phyloP scores from a whole-genome alignment of 805 yeast species.

The Barnettozyma salicaria region DNA sequence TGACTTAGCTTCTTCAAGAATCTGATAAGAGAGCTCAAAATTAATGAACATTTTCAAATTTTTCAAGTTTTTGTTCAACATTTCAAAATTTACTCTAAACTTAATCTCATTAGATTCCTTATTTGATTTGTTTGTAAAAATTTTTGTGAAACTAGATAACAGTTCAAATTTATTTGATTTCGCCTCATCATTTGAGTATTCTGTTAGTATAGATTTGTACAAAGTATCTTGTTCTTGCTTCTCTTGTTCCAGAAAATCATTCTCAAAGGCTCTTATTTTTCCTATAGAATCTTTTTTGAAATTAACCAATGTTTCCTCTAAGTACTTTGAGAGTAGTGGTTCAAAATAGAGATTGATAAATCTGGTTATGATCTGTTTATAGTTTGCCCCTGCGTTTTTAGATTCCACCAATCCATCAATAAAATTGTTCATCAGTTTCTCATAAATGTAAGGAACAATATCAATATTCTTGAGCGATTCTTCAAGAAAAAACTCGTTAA shows the following conservation, averaged over 20 bases:
- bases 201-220: conserved; percentile 35
- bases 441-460: conserved; percentile 30
- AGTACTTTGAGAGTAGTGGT: conserved; percentile 29
- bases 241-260: conserved; percentile 26
- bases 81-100: conserved; percentile 74
- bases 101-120: conserved; percentile 37
- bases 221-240: conserved; percentile 37
- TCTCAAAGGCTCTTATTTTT: conserved; percentile 25
- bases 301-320: conserved; percentile 27
- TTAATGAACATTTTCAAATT: conserved; percentile 73
- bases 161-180: conserved; percentile 45
- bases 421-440: conserved; percentile 23
- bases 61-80: conserved; percentile 67
- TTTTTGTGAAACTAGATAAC: conserved; percentile 57
- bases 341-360: conserved; percentile 35
- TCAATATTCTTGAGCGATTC: conserved; percentile 24
- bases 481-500: conserved; percentile 23
- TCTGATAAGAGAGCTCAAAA: conserved; percentile 68
- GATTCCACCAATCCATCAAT: conserved; percentile 34
- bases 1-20: conserved; percentile 61
- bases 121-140: conserved; percentile 39
- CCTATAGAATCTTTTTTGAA: conserved; percentile 26
- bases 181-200: conserved; percentile 31
- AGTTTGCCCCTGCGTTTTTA: conserved; percentile 31
- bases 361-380: conserved; percentile 25